Conservation (phyloP, 768 basidiomycete species). For the Zangia roseola region DNA sequence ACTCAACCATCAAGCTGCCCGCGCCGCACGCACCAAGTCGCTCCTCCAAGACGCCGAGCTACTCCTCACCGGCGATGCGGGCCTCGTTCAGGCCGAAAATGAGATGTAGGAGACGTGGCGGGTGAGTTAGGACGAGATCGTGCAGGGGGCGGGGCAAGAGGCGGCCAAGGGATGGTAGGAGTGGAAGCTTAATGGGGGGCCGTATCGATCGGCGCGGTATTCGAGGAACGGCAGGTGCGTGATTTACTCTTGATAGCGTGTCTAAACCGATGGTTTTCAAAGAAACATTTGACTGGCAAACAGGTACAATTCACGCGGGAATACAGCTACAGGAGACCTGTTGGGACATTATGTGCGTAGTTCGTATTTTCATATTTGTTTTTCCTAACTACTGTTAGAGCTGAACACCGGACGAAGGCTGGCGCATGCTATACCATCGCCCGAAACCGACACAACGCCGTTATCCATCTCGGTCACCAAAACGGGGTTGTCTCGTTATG, state of each 20-base stretch:
- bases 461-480: slow-evolving; percentile 91
- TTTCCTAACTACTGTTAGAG: too few relatives aligned
- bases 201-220: slow-evolving; percentile 81
- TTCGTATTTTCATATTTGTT: slow-evolving; percentile 40
- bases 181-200: slow-evolving; percentile 81
- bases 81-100: slow-evolving; percentile 72
- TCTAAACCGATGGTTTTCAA: too few relatives aligned
- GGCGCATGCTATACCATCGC: slow-evolving; percentile 84
- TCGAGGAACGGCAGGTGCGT: slow-evolving; percentile 87
- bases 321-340: slow-evolving; percentile 88
- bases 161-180: slow-evolving; percentile 75
- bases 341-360: slow-evolving; percentile 82
- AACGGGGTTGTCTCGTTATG: slow-evolving; percentile 96
- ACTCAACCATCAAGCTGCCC: slow-evolving; percentile 58
- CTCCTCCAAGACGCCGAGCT: slow-evolving; percentile 71
- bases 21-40: slow-evolving; percentile 57
- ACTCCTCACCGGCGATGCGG: slow-evolving; percentile 66
- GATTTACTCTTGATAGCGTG: not conserved
- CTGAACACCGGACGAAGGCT: slow-evolving; percentile 86
- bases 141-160: slow-evolving; percentile 62
- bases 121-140: slow-evolving; percentile 78
- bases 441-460: slow-evolving; percentile 90
- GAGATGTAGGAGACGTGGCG: slow-evolving; percentile 91
- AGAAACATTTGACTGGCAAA: slow-evolving; percentile 92
- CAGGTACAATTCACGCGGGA: slow-evolving; percentile 82